Evolutionary conservation across 495 filamentous ascomycete species (phyloP).

Genomic region (Penicillium atrosanguineum): DNA sequence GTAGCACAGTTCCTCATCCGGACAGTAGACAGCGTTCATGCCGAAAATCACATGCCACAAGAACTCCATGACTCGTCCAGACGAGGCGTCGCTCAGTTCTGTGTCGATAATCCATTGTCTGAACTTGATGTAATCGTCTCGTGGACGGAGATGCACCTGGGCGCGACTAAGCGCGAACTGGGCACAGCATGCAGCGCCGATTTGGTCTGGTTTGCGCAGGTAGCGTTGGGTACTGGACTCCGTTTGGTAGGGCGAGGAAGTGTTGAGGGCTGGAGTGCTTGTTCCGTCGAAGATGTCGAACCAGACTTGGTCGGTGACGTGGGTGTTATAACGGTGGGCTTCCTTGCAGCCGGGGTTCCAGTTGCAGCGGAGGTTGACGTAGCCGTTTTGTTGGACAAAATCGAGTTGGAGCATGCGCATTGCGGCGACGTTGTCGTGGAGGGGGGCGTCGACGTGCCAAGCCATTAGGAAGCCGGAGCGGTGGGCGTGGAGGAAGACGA

Average conservation of each 20-base stretch:
- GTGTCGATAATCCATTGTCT: conserved; percentile 68
- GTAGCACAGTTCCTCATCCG: conserved; percentile 46
- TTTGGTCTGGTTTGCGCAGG: conserved; percentile 30
- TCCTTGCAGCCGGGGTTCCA: conserved; percentile 62
- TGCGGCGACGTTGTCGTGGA: conserved; percentile 51
- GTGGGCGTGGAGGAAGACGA: conserved; percentile 68
- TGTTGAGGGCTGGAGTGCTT: conserved; percentile 47
- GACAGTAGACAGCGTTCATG: conserved; percentile 46
- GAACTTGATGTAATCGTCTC: conserved; percentile 57
- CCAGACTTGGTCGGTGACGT: conserved; percentile 56
- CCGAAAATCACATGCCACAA: conserved; percentile 69
- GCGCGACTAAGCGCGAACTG: conserved; percentile 62
- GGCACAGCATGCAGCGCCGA: conserved; percentile 58
- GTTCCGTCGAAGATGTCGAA: conserved; percentile 53
- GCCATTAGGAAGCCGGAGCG: conserved; percentile 46
- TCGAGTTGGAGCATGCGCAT: conserved; percentile 51
- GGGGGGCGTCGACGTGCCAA: conserved; percentile 62
- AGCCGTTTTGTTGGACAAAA: conserved; percentile 55
- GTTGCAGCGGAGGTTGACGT: conserved; percentile 66
- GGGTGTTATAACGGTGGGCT: conserved; percentile 48
- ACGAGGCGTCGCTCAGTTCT: conserved; percentile 55
- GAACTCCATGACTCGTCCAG: conserved; percentile 74
- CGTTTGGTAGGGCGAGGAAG: conserved; percentile 15
- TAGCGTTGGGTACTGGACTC: conserved; percentile 13
- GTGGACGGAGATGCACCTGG: conserved; percentile 53